Evolutionary conservation across 345 rosid species (phyloP).

Genomic region (Barbarea vulgaris): DNA sequence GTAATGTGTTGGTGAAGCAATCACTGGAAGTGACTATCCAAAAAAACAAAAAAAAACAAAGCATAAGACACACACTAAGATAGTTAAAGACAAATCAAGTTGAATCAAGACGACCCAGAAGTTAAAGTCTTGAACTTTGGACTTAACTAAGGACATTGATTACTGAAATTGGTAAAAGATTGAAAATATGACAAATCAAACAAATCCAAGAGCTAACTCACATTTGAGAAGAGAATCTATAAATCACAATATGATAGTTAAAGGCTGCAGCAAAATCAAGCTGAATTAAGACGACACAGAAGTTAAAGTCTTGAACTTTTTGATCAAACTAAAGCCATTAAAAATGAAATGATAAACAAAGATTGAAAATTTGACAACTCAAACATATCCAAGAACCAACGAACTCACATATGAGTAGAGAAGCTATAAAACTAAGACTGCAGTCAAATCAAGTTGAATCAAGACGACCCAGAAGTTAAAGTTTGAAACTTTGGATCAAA

Average conservation of each 20-base stretch:
- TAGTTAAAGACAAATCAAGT: neutral
- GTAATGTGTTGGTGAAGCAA: conserved; percentile 97
- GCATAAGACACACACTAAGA: no score
- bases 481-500: neutral
- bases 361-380: neutral
- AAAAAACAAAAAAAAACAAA: neutral
- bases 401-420: neutral
- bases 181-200: no score
- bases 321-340: neutral
- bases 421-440: no score
- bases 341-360: neutral
- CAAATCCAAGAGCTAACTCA: no score
- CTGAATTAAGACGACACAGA: neutral
- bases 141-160: neutral
- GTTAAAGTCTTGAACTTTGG: neutral
- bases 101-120: conserved; percentile 2
- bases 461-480: neutral
- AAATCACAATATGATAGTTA: no score
- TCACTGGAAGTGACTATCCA: conserved; percentile 67
- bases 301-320: neutral
- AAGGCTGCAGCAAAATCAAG: neutral
- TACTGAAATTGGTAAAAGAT: no score
- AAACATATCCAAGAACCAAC: no score
- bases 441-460: conserved; percentile 15
- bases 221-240: neutral